Conservation (phyloP, 768 basidiomycete genomes). For the Filobasidium floriforme region DNA sequence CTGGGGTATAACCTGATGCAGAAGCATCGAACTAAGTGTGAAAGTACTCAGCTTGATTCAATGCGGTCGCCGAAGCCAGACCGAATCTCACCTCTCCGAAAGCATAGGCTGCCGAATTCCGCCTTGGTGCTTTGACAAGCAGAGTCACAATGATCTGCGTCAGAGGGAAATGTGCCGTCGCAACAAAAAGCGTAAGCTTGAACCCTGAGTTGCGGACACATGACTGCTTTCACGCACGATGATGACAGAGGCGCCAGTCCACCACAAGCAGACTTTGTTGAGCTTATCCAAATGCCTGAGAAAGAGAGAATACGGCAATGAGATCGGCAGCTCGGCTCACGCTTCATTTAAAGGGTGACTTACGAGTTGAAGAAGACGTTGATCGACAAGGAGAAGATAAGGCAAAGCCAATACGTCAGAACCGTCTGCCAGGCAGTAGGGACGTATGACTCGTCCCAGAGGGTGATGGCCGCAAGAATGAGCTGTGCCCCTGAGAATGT, state of each 20-base stretch:
- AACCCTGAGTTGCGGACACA: not conserved
- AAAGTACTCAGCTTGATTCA: not conserved
- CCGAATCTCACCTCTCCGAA: conserved; percentile 45
- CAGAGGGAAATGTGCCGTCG: no score
- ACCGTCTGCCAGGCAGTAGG: conserved; percentile 57
- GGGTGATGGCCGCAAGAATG: conserved; percentile 55
- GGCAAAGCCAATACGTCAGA: conserved; percentile 56
- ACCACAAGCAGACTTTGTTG: conserved; percentile 56
- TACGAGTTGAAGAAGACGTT: conserved; percentile 56
- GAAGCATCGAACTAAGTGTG: conserved; percentile 53
- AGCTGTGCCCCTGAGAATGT: conserved; percentile 61
- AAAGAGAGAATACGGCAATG: not conserved
- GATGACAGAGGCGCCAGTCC: conserved; percentile 52
- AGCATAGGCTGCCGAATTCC: conserved; percentile 55
- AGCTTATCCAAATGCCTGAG: conserved; percentile 26
- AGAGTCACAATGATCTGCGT: conserved; percentile 51
- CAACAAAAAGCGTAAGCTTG: not conserved
- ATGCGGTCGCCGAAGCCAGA: no score
- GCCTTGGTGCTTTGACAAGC: conserved; percentile 55
- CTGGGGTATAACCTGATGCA: conserved; percentile 61
- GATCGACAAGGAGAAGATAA: conserved; percentile 50
- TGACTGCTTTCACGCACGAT: conserved; percentile 43
- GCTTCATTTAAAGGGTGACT: conserved; percentile 29
- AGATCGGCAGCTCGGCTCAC: conserved; percentile 50
- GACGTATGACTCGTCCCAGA: conserved; percentile 57